Evolutionary conservation across 306 rosid genomes (phyloP).

Genomic region (Dalbergia cultrata): DNA sequence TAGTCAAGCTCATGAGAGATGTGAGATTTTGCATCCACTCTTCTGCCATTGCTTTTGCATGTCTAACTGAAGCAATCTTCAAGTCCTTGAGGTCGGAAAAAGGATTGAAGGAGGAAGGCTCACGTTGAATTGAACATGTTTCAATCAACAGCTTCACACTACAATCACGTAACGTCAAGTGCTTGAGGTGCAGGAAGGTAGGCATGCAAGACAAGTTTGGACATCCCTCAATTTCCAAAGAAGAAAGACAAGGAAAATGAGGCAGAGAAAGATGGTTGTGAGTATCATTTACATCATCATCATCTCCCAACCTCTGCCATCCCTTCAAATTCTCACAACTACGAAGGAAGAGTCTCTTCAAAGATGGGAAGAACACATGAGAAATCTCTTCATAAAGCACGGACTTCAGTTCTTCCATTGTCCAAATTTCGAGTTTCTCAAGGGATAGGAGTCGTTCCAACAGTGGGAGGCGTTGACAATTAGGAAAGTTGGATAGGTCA

Average conservation of each 20-base stretch:
- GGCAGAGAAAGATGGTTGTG: neutral
- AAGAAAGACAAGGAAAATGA: neutral
- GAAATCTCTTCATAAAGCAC: neutral
- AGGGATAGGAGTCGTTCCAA: conserved; percentile 24
- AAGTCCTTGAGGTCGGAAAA: neutral
- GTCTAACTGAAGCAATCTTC: neutral
- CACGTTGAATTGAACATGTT: neutral
- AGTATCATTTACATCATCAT: no score
- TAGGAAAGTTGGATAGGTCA: accelerated
- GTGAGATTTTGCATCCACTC: neutral
- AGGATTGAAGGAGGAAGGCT: neutral
- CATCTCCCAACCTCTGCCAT: no score
- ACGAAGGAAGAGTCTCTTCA: neutral
- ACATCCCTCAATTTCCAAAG: neutral
- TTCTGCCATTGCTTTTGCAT: neutral
- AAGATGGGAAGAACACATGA: conserved; percentile 37
- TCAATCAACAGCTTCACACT: neutral
- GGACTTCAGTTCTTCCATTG: neutral
- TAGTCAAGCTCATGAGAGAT: neutral
- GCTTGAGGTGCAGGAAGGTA: neutral
- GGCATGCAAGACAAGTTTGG: conserved; percentile 1
- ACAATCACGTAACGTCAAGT: neutral
- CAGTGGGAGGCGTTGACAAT: conserved; percentile 20
- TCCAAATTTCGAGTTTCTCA: accelerated
- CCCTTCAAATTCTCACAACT: conserved; percentile 1